These are phyloP conservation scores for Fusarium hostae DNA, from an alignment of 2,329 filamentous ascomycete genomes.

Conservation along the genomic window DNA sequence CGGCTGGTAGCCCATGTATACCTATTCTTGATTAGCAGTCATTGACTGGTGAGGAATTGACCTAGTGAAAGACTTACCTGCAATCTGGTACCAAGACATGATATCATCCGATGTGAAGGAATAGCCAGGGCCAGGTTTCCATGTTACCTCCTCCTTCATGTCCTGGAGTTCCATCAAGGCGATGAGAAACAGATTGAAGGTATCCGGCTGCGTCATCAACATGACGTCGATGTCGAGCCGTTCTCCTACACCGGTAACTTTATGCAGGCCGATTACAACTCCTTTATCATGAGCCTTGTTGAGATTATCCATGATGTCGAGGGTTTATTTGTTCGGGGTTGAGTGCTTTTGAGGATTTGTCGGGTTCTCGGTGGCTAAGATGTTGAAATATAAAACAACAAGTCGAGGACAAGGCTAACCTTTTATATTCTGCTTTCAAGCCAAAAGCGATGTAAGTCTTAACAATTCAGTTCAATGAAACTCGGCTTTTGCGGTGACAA, in stretches of 20 bases:
- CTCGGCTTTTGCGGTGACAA: not conserved
- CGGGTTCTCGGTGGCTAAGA: no score
- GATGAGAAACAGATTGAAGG: not conserved
- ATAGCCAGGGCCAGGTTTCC: not conserved
- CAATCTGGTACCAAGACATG: not conserved
- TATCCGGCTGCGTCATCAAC: not conserved
- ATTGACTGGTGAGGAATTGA: not conserved
- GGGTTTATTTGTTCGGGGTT: not conserved
- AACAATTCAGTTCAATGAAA: no score
- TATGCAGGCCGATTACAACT: not conserved
- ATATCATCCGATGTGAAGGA: not conserved
- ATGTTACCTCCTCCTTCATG: not conserved
- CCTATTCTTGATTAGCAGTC: not conserved
- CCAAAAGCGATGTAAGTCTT: no score
- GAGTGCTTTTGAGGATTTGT: not conserved
- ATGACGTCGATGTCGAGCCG: not conserved
- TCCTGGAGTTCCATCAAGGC: not conserved
- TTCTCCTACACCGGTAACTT: not conserved
- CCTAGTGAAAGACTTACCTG: not conserved
- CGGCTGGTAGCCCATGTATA: not conserved
- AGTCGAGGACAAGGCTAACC: not conserved
- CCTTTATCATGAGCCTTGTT: not conserved
- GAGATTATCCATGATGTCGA: not conserved
- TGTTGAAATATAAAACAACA: no score
- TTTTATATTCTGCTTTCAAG: not conserved